Evolutionary conservation across 2,329 filamentous ascomycete species (phyloP), one percentile per base, ranked within the genome.

Genomic region (Ilyonectria destructans): DNA sequence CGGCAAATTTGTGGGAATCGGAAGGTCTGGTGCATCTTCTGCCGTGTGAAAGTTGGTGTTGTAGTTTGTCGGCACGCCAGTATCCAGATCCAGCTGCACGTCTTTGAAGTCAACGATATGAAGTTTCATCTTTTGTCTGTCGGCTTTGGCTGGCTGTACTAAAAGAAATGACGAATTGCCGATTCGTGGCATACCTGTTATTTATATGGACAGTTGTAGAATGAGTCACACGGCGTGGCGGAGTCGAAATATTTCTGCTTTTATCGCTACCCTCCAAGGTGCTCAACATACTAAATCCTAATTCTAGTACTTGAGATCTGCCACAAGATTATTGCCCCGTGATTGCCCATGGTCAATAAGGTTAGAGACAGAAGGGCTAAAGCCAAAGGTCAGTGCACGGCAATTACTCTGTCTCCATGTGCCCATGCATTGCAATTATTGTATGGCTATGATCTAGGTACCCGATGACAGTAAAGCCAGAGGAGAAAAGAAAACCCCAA

Each of bases 1-100:
- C 0, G 84, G 79, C 3, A 57, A 62, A 40, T 82, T 76, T 12
- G 76, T 59, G 5, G 62, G 56, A 7, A 58, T 37, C 12, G 56
- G 33, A 13, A 60, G 62, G 37, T 60, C 56, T 48, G 58, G 58
- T 10, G 52, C 49, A 13, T 65, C 56, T 0, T 48, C 56, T 12
- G 33, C 12, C 17, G 10, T 46, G 31, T 65, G 62, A 43, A 65
- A 65, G 12, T 33, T 49, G 13, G 62, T 65, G 40, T 65, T 65
- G 40, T 60, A 60, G 43, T 60, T 60, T 35, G 57, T 60, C 12
- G 58, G 46, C 58, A 40, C 58, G 46, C 58, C 58, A 4, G 58
- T 60, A 17, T 60, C 58, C 13, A 60, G 46, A 29, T 60, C 46
- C 17, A 9, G 33, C 33, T 17, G 58, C 10, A 60, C 58, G 23